Percentiles rank a stretch among this genome's conserved stretches.
These are phyloP conservation scores for Lumnitzera racemosa DNA, from an alignment of 345 rosid species.

Conservation along the genomic window DNA sequence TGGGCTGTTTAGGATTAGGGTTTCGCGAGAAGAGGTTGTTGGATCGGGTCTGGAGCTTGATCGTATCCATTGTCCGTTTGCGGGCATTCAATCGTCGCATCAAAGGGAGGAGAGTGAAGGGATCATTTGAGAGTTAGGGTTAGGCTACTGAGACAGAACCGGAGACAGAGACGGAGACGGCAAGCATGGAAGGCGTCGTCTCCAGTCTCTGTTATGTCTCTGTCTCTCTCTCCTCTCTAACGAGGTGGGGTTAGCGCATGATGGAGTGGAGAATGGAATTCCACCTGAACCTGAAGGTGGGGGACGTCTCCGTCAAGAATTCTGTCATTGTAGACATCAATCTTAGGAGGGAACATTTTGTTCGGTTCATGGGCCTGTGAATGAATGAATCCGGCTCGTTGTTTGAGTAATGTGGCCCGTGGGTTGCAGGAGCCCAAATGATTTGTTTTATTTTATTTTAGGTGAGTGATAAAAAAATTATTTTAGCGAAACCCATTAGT, in stretches of 20 bases:
- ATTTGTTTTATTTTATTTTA: no score
- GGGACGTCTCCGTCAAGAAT: no score
- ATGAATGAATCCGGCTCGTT: no score
- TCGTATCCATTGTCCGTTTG: slow-evolving; percentile 52
- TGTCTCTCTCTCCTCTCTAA: slow-evolving; percentile 1
- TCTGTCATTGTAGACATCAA: no score
- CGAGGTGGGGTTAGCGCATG: not conserved
- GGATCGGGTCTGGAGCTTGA: slow-evolving; percentile 41
- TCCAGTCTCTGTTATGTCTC: slow-evolving; percentile 1
- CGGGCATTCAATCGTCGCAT: slow-evolving; percentile 79
- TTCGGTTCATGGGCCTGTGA: no score
- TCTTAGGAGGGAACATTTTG: no score
- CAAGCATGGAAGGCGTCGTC: not conserved
- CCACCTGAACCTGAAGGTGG: no score
- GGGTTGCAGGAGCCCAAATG: no score
- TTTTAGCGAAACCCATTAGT: no score
- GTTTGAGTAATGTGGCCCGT: no score
- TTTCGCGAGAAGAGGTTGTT: slow-evolving; percentile 23
- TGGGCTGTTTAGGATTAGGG: slow-evolving; percentile 17
- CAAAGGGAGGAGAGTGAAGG: slow-evolving; percentile 27
- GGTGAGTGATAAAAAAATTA: no score
- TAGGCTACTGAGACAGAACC: not conserved
- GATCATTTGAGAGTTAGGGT: slow-evolving; percentile 14
- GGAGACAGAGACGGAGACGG: slow-evolving; percentile 8
- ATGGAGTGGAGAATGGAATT: not conserved